These are phyloP conservation scores for Elongisporangium senticosum DNA, from an alignment of 352 stramenopile genomes.

Conservation along the genomic window DNA sequence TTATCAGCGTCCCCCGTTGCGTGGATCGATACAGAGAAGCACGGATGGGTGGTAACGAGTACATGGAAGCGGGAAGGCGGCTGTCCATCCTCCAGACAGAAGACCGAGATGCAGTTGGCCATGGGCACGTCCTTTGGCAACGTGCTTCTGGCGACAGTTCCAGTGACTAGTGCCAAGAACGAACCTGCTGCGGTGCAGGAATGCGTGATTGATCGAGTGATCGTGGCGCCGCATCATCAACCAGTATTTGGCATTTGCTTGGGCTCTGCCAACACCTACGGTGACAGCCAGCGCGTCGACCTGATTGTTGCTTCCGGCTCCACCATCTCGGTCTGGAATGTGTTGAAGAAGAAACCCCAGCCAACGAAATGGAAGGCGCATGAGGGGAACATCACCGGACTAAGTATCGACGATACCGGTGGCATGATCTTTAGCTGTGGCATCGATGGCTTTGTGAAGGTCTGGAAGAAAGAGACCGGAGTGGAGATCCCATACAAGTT, in stretches of 20 bases:
- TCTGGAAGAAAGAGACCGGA: constrained; percentile 48
- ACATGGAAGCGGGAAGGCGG: constrained; percentile 66
- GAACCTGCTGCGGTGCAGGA: constrained; percentile 11
- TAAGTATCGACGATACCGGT: constrained; percentile 61
- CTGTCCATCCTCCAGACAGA: constrained; percentile 8
- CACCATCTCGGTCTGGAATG: constrained; percentile 67
- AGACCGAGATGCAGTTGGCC: constrained; percentile 27
- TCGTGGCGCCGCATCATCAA: constrained; percentile 49
- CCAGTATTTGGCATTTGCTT: constrained; percentile 56
- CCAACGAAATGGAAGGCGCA: constrained; percentile 56
- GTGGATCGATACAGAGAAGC: constrained; percentile 64
- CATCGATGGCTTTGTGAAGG: constrained; percentile 56
- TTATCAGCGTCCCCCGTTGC: constrained; percentile 35
- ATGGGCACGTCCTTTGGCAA: constrained; percentile 61
- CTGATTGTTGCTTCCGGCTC: constrained; percentile 57
- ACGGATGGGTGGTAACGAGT: constrained; percentile 63
- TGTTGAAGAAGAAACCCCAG: constrained; percentile 41
- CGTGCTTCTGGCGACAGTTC: constrained; percentile 42
- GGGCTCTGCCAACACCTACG: constrained; percentile 42
- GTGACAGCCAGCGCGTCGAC: constrained; percentile 43
- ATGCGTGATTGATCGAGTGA: constrained; percentile 33
- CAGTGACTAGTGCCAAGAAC: constrained; percentile 11
- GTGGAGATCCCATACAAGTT: constrained; percentile 7
- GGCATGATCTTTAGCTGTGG: constrained; percentile 54
- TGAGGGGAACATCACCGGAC: constrained; percentile 56